Evolutionary conservation across 2,329 filamentous ascomycete genomes (phyloP).

Genomic region (Cercospora sp.): DNA sequence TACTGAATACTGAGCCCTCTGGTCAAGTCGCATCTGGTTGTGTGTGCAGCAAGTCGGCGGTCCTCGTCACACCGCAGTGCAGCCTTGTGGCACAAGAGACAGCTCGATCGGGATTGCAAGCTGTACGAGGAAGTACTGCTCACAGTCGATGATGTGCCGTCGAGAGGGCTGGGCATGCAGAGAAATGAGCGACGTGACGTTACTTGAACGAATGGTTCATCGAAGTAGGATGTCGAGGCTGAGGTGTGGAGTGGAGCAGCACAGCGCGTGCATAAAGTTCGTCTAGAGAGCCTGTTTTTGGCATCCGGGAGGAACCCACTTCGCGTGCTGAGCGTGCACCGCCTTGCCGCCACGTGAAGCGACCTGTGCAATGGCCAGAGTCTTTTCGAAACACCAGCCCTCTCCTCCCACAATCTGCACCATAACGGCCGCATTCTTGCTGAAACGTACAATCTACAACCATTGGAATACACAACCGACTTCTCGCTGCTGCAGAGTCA

Average conservation of each 20-base stretch:
- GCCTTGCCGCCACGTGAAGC: constrained; percentile 9
- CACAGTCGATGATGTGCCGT: background rate
- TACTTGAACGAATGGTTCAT: background rate
- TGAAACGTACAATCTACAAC: background rate
- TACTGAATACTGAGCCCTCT: too few species aligned
- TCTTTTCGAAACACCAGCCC: background rate
- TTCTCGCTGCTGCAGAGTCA: background rate
- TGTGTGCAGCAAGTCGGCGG: too few species aligned
- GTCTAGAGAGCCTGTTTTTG: background rate
- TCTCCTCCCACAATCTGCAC: background rate
- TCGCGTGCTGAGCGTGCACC: background rate
- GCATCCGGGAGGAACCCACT: background rate
- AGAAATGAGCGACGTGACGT: background rate
- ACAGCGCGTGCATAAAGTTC: background rate
- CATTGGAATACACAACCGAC: background rate
- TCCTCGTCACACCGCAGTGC: background rate
- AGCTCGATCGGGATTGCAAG: background rate
- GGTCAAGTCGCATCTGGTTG: too few species aligned
- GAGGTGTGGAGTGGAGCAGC: background rate
- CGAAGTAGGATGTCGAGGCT: background rate
- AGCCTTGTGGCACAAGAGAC: background rate
- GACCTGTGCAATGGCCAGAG: background rate
- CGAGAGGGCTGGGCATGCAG: too few species aligned
- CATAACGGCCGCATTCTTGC: background rate
- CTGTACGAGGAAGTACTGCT: background rate